Evolutionary conservation across 345 rosid genomes (phyloP).

Genomic region (Pugionium cornutum): DNA sequence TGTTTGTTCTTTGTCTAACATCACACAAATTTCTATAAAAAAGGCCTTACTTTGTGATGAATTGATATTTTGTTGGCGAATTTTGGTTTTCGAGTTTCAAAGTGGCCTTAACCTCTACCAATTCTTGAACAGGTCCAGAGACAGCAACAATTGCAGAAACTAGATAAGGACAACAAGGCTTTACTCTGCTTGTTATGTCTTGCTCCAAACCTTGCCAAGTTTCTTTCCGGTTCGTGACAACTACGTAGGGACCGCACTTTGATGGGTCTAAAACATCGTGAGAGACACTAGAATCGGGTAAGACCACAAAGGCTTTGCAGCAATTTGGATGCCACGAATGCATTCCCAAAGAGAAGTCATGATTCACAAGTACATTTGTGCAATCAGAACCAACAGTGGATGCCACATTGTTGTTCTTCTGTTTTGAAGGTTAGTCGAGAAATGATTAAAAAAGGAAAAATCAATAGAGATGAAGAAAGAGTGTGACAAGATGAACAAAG

Average conservation of each 20-base stretch:
- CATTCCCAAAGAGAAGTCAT: constrained; percentile 75
- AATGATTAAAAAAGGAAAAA: constrained; percentile 15
- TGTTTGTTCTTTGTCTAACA: constrained; percentile 46
- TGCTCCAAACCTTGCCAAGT: constrained; percentile 97
- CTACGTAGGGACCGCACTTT: constrained; percentile 49
- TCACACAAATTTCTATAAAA: constrained; percentile 26
- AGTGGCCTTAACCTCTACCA: constrained; percentile 71
- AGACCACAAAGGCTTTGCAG: constrained; percentile 66
- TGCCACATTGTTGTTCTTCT: constrained; percentile 41
- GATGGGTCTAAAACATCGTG: constrained; percentile 49
- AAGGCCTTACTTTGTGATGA: constrained; percentile 66
- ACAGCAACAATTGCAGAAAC: constrained; percentile 75
- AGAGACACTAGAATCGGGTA: constrained; percentile 44
- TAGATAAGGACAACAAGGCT: constrained; percentile 51
- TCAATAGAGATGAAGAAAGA: constrained; percentile 21
- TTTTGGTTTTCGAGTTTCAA: constrained; percentile 59
- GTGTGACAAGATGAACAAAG: constrained; percentile 17
- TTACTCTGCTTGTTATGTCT: constrained; percentile 70
- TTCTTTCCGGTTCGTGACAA: constrained; percentile 65
- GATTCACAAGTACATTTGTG: constrained; percentile 60
- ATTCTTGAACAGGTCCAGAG: constrained; percentile 60
- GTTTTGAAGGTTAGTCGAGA: constrained; percentile 13
- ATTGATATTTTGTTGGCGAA: constrained; percentile 54
- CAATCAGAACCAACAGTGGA: constrained; percentile 53
- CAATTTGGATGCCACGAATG: constrained; percentile 76